Percentiles rank a stretch among this genome's conserved stretches.
phyloP scores from a whole-genome alignment of 257 asterid species.

The Coffea canephora region DNA sequence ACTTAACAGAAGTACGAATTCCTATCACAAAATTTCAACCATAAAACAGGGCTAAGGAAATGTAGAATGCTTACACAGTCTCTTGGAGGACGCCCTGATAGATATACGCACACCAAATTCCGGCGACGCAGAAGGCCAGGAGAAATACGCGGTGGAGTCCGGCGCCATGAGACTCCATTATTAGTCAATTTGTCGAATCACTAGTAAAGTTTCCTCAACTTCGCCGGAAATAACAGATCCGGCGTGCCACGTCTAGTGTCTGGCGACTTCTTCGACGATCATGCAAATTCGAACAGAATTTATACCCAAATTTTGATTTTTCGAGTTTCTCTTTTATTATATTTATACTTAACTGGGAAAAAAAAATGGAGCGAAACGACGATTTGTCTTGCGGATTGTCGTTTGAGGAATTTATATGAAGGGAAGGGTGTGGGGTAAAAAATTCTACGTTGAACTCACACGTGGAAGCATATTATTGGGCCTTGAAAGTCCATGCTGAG shows the following conservation, averaged over 20 bases:
- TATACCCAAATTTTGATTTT: neutral
- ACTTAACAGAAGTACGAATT: neutral
- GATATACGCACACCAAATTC: conserved; percentile 96
- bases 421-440: conserved; percentile 9
- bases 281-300: neutral
- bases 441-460: conserved; percentile 35
- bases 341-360: neutral
- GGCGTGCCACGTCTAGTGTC: conserved; percentile 17
- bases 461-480: conserved; percentile 52
- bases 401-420: conserved; percentile 2
- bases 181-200: neutral
- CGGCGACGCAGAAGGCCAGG: conserved; percentile 77
- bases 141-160: conserved; percentile 82
- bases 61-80: conserved; percentile 53
- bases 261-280: conserved; percentile 16
- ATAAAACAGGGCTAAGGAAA: neutral
- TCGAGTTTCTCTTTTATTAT: neutral
- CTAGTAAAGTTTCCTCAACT: neutral
- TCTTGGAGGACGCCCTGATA: conserved; percentile 97
- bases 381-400: conserved; percentile 1
- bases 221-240: conserved; percentile 45
- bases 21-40: neutral
- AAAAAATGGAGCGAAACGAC: conserved; percentile 11
- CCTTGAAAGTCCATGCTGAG: neutral
- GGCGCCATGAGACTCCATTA: conserved; percentile 69